Conservation (phyloP, 2,329 filamentous ascomycete species). For the Chrysoporthe deuterocubensis region DNA sequence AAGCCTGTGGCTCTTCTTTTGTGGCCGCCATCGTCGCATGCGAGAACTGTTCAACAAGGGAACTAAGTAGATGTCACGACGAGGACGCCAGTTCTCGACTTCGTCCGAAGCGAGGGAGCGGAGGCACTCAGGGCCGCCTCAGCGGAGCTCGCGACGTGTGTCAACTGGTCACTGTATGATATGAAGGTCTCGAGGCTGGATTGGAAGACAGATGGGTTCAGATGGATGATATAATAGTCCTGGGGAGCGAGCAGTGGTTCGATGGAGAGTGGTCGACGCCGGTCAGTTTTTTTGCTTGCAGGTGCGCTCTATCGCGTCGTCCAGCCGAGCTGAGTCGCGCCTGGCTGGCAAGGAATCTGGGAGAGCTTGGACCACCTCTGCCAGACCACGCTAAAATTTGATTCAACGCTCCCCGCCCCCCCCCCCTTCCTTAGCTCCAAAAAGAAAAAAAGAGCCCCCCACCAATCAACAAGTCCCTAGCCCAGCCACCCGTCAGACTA, state of each 20-base stretch:
- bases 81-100: background rate
- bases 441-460: too few relatives aligned
- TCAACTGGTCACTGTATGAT: background rate
- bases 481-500: too few relatives aligned
- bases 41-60: background rate
- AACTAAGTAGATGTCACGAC: background rate
- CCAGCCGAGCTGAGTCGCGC: constrained; percentile 19
- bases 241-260: background rate
- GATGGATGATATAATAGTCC: background rate
- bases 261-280: constrained; percentile 7
- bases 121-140: background rate
- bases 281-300: constrained; percentile 22
- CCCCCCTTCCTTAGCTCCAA: background rate
- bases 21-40: constrained; percentile 49
- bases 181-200: background rate
- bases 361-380: constrained; percentile 23
- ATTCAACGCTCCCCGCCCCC: background rate
- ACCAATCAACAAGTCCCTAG: too few relatives aligned
- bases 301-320: constrained; percentile 19
- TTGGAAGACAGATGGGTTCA: background rate
- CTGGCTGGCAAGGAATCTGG: constrained; percentile 9
- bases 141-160: background rate
- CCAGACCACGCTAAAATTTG: background rate
- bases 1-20: constrained; percentile 71
- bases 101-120: background rate